phyloP scores from a whole-genome alignment of 371 early-diverging fungal species.

The Mortierella sp. region DNA sequence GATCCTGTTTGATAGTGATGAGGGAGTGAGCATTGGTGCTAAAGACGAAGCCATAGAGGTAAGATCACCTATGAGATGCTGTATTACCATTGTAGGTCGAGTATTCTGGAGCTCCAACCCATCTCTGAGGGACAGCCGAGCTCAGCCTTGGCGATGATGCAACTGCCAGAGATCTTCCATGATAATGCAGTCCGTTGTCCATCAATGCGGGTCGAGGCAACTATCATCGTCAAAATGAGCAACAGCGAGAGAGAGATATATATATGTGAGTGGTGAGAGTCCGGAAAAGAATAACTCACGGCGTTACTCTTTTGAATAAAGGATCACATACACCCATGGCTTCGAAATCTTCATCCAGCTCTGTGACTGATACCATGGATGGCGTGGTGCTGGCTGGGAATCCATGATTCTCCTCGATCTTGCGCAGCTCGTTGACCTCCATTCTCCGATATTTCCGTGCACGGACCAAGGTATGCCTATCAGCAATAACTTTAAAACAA shows the following conservation, averaged over 20 bases:
- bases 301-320: background rate
- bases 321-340: slow-evolving; percentile 57
- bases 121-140: slow-evolving; percentile 4
- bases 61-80: background rate
- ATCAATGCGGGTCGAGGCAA: slow-evolving; percentile 2
- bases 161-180: background rate
- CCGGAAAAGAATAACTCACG: background rate
- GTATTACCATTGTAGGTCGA: background rate
- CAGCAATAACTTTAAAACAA: slow-evolving; percentile 3
- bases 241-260: too few species aligned
- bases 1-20: background rate
- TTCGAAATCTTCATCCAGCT: slow-evolving; percentile 61
- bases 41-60: too few species aligned
- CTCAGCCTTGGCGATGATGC: slow-evolving; percentile 8
- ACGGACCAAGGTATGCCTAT: slow-evolving; percentile 46
- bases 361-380: slow-evolving; percentile 50
- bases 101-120: slow-evolving; percentile 11
- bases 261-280: background rate
- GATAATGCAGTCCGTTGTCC: background rate
- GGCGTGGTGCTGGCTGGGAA: slow-evolving; percentile 62
- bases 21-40: too few species aligned
- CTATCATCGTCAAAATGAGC: background rate
- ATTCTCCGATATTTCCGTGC: slow-evolving; percentile 56
- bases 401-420: slow-evolving; percentile 56
- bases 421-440: slow-evolving; percentile 56